Percentiles rank a stretch among this genome's conserved stretches.
These are phyloP conservation scores for Coemansia sp. DNA, from an alignment of 192 early-diverging fungal genomes.

Conservation along the genomic window DNA sequence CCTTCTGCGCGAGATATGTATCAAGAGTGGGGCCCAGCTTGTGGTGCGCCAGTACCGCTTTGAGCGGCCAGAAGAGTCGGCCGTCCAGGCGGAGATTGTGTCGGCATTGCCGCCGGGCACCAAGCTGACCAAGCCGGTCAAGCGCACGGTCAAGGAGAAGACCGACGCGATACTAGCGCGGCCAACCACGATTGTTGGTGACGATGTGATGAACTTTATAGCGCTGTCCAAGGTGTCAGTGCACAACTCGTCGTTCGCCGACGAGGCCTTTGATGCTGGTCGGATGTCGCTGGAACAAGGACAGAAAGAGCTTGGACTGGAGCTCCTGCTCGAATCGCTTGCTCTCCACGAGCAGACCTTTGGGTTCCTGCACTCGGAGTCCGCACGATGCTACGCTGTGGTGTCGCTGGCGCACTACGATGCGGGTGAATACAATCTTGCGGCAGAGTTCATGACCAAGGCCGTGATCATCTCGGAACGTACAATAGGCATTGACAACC, in stretches of 20 bases:
- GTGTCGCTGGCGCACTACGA: constrained; percentile 85
- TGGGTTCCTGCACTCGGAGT: constrained; percentile 89
- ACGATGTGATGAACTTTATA: constrained; percentile 42
- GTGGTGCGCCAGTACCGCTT: constrained; percentile 76
- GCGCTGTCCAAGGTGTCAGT: constrained; percentile 40
- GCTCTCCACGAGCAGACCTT: constrained; percentile 91
- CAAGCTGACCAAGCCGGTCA: constrained; percentile 57
- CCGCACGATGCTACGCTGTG: constrained; percentile 78
- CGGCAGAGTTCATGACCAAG: constrained; percentile 63
- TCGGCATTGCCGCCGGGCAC: constrained; percentile 26
- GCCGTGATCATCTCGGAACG: constrained; percentile 86
- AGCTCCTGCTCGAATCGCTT: constrained; percentile 80
- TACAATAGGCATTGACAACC: constrained; percentile 80
- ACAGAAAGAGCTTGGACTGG: constrained; percentile 75
- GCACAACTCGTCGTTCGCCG: constrained; percentile 71
- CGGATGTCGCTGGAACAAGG: constrained; percentile 75
- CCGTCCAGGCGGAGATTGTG: constrained; percentile 41
- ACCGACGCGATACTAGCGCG: constrained; percentile 28
- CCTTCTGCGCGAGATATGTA: constrained; percentile 79
- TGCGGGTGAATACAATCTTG: constrained; percentile 66
- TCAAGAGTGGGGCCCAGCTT: constrained; percentile 86
- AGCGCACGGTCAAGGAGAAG: constrained; percentile 59
- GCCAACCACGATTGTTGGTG: constrained; percentile 21
- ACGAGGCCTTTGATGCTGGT: constrained; percentile 88
- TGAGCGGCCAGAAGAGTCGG: constrained; percentile 46